Evolutionary conservation across 2,329 filamentous ascomycete genomes (phyloP).

Genomic region (Hymenoscyphus linearis): DNA sequence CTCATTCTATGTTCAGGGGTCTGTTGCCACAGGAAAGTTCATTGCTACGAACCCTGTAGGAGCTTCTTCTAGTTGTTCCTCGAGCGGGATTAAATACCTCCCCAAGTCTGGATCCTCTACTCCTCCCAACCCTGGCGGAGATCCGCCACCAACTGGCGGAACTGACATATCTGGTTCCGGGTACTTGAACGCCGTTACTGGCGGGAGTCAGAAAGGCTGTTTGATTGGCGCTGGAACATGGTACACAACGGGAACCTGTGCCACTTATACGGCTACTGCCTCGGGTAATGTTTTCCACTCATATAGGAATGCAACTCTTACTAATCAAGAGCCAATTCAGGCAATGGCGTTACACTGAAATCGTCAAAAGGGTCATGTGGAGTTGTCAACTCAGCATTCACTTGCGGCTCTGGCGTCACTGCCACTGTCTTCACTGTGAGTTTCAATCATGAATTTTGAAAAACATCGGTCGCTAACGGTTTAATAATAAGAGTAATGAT

Average conservation of each 20-base stretch:
- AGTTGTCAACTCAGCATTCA: slow-evolving; percentile 47
- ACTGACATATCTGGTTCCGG: slow-evolving; percentile 47
- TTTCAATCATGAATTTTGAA: background rate
- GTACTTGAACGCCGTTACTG: slow-evolving; percentile 50
- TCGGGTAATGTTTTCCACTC: slow-evolving; percentile 38
- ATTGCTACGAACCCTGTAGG: slow-evolving; percentile 34
- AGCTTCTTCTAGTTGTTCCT: slow-evolving; percentile 51
- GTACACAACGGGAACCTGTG: slow-evolving; percentile 64
- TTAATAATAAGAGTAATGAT: slow-evolving; percentile 12
- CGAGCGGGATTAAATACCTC: slow-evolving; percentile 51
- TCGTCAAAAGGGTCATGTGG: slow-evolving; percentile 56
- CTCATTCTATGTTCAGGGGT: slow-evolving; percentile 47
- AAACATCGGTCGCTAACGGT: background rate
- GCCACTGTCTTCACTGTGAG: slow-evolving; percentile 34
- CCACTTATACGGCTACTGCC: slow-evolving; percentile 53
- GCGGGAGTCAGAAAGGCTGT: slow-evolving; percentile 52
- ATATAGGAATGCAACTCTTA: background rate
- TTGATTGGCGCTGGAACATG: slow-evolving; percentile 62
- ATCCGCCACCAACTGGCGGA: slow-evolving; percentile 32
- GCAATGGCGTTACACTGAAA: slow-evolving; percentile 40
- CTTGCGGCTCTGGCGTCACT: slow-evolving; percentile 46
- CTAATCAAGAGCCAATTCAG: slow-evolving; percentile 14
- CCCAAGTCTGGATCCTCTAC: slow-evolving; percentile 40
- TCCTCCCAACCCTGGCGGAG: slow-evolving; percentile 9
- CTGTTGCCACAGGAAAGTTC: slow-evolving; percentile 45